Conservation (phyloP, 306 rosid species). For the Purshia tridentata region DNA sequence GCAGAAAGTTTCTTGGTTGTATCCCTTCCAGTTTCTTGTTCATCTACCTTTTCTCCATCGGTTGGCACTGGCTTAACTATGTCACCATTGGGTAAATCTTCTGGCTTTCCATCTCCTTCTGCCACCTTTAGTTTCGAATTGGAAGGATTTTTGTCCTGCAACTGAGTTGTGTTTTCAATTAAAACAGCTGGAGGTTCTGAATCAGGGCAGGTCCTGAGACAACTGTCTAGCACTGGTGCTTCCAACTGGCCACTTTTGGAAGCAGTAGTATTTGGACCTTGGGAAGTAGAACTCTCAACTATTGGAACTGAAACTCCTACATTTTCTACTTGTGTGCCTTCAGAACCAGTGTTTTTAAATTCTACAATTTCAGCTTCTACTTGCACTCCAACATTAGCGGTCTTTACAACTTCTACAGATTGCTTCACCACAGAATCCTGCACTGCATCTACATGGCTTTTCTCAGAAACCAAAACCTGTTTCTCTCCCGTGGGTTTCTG, state of each 20-base stretch:
- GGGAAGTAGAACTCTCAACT: slow-evolving; percentile 41
- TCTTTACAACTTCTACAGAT: slow-evolving; percentile 33
- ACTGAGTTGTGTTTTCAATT: slow-evolving; percentile 34
- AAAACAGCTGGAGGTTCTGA: slow-evolving; percentile 26
- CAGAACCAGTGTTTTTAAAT: slow-evolving; percentile 23
- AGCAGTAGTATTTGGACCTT: slow-evolving; percentile 10
- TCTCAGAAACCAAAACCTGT: slow-evolving; percentile 26
- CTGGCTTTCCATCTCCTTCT: slow-evolving; percentile 42
- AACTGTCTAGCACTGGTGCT: slow-evolving; percentile 32
- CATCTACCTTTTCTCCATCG: slow-evolving; percentile 73
- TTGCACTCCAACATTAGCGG: slow-evolving; percentile 30
- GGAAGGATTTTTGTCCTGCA: slow-evolving; percentile 32
- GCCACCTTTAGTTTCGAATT: slow-evolving; percentile 22
- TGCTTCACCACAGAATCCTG: slow-evolving; percentile 24
- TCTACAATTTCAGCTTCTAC: slow-evolving; percentile 36
- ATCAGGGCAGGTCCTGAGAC: slow-evolving; percentile 27
- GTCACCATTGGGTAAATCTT: slow-evolving; percentile 30
- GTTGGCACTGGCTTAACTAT: slow-evolving; percentile 29
- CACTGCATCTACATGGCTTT: slow-evolving; percentile 23
- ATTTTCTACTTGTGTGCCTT: slow-evolving; percentile 41
- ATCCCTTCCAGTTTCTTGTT: slow-evolving; percentile 72
- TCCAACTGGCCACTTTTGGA: slow-evolving; percentile 34
- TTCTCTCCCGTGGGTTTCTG: slow-evolving; percentile 38
- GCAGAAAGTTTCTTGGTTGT: slow-evolving; percentile 93
- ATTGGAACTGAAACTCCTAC: slow-evolving; percentile 24